Evolutionary conservation across 352 stramenopile genomes (phyloP), one percentile per base, ranked within the genome.

Genomic region (Globisporangium uncinulatum): DNA sequence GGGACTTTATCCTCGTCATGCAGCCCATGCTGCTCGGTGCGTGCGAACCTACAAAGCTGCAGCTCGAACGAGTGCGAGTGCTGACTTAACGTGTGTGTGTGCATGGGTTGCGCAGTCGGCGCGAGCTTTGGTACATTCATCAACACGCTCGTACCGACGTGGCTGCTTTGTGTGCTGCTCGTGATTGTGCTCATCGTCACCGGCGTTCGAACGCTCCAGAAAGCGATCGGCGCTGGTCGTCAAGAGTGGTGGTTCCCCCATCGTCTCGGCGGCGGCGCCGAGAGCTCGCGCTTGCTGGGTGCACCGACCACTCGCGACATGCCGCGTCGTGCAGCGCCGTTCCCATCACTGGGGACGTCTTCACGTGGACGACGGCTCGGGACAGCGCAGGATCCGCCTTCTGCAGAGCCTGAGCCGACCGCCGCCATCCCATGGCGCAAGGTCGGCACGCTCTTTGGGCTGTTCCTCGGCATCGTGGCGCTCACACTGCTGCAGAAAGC

Each of bases 1-100:
- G 96, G 96, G 94, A 99, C 70, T 76, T 98, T 36, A 97, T 98
- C 53, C 65, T 99, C 13, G 83, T 98, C 9, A 98, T 98, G 94
- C 94, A 99, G 70, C 96, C 96, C 6, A 76, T 97, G 65, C 63
- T 89, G 7, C 41, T 89, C 43, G 74, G 79, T 89, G 79, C 52
- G 74, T 74, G n/a, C 3, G 19, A 19, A 15, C 51, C n/a, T 13
- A 44, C 29, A 41, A n/a, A 31, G 39, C 3, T 6, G 4, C 17
- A 19, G 1, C 24, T 29, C 24, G 24, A 29, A 1, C 24, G 24
- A 29, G 14, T 48, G 11, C 21, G 32, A 0, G 8, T n/a, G n/a
- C 39, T 32, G 48, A 57, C 50, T 51, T 44, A 31, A 37, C 17
- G n/a, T 57, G 45, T 62, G 13, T 47, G 55, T 54, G n/a, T 29